These are phyloP conservation scores for Trypanosoma rangeli DNA, from an alignment of 208 protist species.

Conservation along the genomic window DNA sequence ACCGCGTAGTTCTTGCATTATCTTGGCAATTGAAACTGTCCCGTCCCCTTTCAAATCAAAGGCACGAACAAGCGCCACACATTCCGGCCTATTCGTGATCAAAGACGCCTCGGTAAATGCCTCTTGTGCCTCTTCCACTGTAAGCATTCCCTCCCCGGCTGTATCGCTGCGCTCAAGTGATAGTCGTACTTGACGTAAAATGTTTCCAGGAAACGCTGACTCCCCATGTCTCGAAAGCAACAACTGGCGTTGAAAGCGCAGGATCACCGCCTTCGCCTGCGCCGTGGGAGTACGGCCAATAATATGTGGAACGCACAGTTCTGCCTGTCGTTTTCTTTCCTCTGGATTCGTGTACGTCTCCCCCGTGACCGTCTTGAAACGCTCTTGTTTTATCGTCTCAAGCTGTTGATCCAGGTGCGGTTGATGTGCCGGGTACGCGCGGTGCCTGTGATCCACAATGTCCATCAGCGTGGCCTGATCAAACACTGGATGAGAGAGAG, in stretches of 20 bases:
- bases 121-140: conserved; percentile 64
- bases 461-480: conserved; percentile 72
- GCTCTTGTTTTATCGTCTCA: conserved; percentile 14
- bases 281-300: conserved; percentile 51
- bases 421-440: conserved; percentile 82
- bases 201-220: conserved; percentile 74
- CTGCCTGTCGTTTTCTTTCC: conserved; percentile 16
- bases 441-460: conserved; percentile 71
- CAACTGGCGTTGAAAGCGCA: conserved; percentile 69
- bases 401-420: conserved; percentile 66
- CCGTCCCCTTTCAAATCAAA: conserved; percentile 56
- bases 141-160: conserved; percentile 41
- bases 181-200: conserved; percentile 54
- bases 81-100: conserved; percentile 48
- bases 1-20: conserved; percentile 72
- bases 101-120: conserved; percentile 49
- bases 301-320: conserved; percentile 51
- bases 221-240: conserved; percentile 36
- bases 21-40: conserved; percentile 37
- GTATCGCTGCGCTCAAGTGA: conserved; percentile 36
- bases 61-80: conserved; percentile 61
- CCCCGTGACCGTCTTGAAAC: conserved; percentile 18
- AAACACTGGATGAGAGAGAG: conserved; percentile 29
- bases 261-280: conserved; percentile 60
- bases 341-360: conserved; percentile 20